These are phyloP conservation scores for Alloteropsis semialata DNA, from an alignment of 176 grass and related monocot genomes.

Conservation along the genomic window DNA sequence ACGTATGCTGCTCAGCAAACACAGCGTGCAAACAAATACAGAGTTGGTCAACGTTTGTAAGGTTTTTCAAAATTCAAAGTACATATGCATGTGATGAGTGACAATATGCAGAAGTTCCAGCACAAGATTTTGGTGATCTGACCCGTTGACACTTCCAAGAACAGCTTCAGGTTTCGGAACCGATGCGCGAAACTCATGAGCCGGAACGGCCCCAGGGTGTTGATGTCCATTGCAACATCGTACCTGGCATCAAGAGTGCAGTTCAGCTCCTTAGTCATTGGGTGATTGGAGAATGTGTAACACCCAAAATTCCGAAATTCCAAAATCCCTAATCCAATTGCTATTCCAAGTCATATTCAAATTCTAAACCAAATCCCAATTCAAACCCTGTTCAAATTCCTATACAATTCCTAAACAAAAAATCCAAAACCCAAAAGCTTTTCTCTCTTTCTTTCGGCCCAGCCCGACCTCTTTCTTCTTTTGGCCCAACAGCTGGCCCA, in stretches of 20 bases:
- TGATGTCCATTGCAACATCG: constrained; percentile 69
- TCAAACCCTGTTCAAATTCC: no score
- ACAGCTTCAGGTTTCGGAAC: constrained; percentile 59
- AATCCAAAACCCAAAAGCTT: no score
- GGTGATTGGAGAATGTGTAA: background rate
- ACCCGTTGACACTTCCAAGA: constrained; percentile 91
- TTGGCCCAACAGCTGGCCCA: no score
- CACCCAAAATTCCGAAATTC: no score
- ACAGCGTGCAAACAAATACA: background rate
- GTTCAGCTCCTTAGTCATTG: background rate
- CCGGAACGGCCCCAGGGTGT: constrained; percentile 72
- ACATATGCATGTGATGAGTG: no score
- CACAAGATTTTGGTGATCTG: background rate
- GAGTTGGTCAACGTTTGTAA: background rate
- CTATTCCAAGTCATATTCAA: no score
- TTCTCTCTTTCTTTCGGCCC: no score
- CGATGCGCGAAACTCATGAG: constrained; percentile 68
- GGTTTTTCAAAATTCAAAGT: background rate
- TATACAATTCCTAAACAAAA: no score
- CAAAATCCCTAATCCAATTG: no score
- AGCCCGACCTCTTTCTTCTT: no score
- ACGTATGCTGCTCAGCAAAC: constrained; percentile 54
- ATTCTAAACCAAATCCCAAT: no score
- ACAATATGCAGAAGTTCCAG: no score
- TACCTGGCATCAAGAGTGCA: constrained; percentile 45